A percentile compares a stretch with the other conserved stretches of the same genome.
Evolutionary conservation across 352 stramenopile genomes (phyloP).

Genomic region (Phytophthora sansomeana): DNA sequence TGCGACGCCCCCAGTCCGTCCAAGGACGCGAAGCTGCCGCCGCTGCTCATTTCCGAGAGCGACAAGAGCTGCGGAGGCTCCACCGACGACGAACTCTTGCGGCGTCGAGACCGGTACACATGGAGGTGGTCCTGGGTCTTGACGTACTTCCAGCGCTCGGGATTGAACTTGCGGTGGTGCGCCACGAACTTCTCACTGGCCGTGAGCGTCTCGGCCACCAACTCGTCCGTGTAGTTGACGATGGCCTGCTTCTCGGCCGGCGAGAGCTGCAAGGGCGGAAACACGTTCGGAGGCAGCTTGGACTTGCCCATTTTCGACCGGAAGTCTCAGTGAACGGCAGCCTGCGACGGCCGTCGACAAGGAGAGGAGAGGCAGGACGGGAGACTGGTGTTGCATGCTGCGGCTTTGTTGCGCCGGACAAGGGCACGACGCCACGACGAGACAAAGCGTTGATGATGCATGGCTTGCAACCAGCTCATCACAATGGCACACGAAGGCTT

Average conservation of each 20-base stretch:
- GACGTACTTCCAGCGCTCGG: slow-evolving; percentile 42
- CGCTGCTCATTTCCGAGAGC: slow-evolving; percentile 24
- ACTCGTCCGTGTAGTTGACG: slow-evolving; percentile 41
- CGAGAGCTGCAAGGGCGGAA: slow-evolving; percentile 35
- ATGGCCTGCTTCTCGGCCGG: slow-evolving; percentile 30
- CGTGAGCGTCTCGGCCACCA: slow-evolving; percentile 40
- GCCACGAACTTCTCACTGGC: slow-evolving; percentile 42
- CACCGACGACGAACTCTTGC: slow-evolving; percentile 22
- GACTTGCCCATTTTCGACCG: slow-evolving; percentile 25
- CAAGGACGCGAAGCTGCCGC: slow-evolving; percentile 26
- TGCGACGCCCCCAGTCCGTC: slow-evolving; percentile 11
- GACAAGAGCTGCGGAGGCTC: slow-evolving; percentile 21
- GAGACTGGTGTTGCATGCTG: slow-evolving; percentile 20
- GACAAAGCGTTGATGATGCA: no score
- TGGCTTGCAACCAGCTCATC: no score
- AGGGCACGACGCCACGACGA: slow-evolving; percentile 15
- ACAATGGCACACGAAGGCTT: no score
- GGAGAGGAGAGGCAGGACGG: slow-evolving; percentile 29
- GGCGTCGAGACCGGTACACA: slow-evolving; percentile 42
- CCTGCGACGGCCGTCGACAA: no score
- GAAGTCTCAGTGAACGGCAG: neutral
- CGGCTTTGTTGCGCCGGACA: slow-evolving; percentile 12
- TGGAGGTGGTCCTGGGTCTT: slow-evolving; percentile 42
- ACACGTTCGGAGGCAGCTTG: slow-evolving; percentile 33
- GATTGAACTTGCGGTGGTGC: slow-evolving; percentile 39